phyloP scores from a whole-genome alignment of 495 filamentous ascomycete genomes.

The Xylaria telfairii region DNA sequence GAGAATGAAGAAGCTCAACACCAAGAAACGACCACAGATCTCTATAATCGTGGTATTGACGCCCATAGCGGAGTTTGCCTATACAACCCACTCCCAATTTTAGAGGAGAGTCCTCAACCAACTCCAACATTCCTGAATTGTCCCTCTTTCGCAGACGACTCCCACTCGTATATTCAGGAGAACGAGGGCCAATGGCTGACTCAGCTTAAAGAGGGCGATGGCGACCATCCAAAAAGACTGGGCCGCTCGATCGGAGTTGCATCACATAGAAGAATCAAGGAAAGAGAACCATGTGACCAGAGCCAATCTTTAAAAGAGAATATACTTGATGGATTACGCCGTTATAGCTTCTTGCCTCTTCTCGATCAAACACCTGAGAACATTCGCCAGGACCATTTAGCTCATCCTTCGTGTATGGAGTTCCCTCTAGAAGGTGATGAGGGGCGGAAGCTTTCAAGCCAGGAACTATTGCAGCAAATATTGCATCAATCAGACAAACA shows the following conservation, averaged over 20 bases:
- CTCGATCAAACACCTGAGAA: slow-evolving; percentile 8
- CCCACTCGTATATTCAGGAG: not conserved
- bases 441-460: slow-evolving; percentile 1
- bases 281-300: not conserved
- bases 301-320: not conserved
- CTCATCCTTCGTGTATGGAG: not conserved
- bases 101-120: slow-evolving; percentile 18
- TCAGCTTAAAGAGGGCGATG: not conserved
- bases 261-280: slow-evolving; percentile 10
- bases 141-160: not conserved
- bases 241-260: slow-evolving; percentile 17
- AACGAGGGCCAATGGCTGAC: not conserved
- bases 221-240: not conserved
- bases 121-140: not conserved
- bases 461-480: slow-evolving; percentile 17
- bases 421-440: not conserved
- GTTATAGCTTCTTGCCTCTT: slow-evolving; percentile 20
- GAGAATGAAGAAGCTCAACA: not conserved
- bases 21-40: not conserved
- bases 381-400: not conserved
- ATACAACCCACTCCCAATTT: slow-evolving; percentile 1
- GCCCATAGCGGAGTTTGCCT: slow-evolving; percentile 14
- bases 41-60: slow-evolving; percentile 20
- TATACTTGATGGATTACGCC: not conserved
- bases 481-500: not conserved